Evolutionary conservation across 192 early-diverging fungal genomes (phyloP).

Genomic region (Umbelopsis sp.): DNA sequence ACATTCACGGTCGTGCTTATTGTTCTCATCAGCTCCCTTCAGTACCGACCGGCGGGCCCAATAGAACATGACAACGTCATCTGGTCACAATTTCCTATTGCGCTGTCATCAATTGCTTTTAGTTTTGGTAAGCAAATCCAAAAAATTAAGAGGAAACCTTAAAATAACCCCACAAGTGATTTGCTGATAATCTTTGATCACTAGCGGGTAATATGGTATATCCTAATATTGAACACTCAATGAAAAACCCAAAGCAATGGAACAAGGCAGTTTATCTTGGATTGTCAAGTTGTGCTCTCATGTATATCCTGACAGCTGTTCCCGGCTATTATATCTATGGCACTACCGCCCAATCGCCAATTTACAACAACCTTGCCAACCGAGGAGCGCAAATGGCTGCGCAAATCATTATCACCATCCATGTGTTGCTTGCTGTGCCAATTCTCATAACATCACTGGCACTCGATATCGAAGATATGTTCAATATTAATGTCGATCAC

Average conservation of each 20-base stretch:
- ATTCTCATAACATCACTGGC: constrained; percentile 74
- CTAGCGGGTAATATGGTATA: constrained; percentile 74
- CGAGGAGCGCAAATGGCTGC: constrained; percentile 60
- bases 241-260: constrained; percentile 74
- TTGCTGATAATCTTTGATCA: not conserved
- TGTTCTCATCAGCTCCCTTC: constrained; percentile 54
- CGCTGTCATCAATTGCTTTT: constrained; percentile 72
- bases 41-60: not conserved
- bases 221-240: constrained; percentile 75
- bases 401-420: constrained; percentile 73
- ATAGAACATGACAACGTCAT: constrained; percentile 42
- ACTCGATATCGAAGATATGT: constrained; percentile 63
- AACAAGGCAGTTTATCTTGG: constrained; percentile 57
- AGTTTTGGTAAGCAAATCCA: constrained; percentile 48
- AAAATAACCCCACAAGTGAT: not conserved
- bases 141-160: not conserved
- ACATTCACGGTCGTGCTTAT: constrained; percentile 71
- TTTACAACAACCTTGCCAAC: constrained; percentile 65
- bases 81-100: constrained; percentile 59
- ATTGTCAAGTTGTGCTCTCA: constrained; percentile 58
- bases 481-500: constrained; percentile 46
- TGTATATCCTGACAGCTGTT: constrained; percentile 70
- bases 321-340: constrained; percentile 79
- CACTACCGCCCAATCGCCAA: constrained; percentile 58
- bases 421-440: constrained; percentile 80